Base-by-base conservation (phyloP, 192 early-diverging fungal species). In the Globomyces pollinis-pini region DNA sequence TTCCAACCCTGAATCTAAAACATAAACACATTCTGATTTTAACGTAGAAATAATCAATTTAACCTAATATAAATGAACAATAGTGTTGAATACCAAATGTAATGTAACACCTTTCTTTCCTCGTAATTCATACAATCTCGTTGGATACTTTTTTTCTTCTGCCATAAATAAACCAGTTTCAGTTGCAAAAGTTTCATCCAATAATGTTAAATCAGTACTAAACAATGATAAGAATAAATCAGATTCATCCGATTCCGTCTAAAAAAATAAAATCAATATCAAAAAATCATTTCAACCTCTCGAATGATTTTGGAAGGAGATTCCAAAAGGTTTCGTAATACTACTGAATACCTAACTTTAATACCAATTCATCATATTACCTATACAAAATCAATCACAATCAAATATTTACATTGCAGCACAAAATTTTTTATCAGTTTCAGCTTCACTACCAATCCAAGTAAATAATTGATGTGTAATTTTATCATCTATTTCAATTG, bases 401-500 rank as follows among this genome's bases (percentile, higher is more conserved):
- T n/a, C n/a, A n/a, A n/a, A n/a, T n/a, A n/a, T n/a, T n/a, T n/a
- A 80, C 69, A 80, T 72, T 32, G 78, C 78, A 18, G 49, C 49
- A 57, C 78, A 80, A 52, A 80, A 80, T 12, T 70, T 66, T 54
- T 80, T 80, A 57, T 80, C 78, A 15, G 68, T 49, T 50, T 80
- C 74, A 18, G 78, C 68, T 20, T 51, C 24, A 3, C n/a, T 30
- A 1, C 78, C 78, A 49, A 80, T 80, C 68, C 70, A 80, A 5
- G 69, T 73, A 33, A 42, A 75, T 31, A 80, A 65, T 6, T 57
- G 41, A 44, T 75, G 61, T 16, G 28, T 42, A 34, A n/a, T 36
- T 61, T 50, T 65, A 26, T 16, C 1, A 56, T 60, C 32, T 38
- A 12, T 55, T 38, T 23, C 20, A 42, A 38, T 43, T 39, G 18